A percentile compares a stretch with the other conserved stretches of the same genome.
Evolutionary conservation across 192 early-diverging fungal genomes (phyloP).

Genomic region (Coemansia sp.): DNA sequence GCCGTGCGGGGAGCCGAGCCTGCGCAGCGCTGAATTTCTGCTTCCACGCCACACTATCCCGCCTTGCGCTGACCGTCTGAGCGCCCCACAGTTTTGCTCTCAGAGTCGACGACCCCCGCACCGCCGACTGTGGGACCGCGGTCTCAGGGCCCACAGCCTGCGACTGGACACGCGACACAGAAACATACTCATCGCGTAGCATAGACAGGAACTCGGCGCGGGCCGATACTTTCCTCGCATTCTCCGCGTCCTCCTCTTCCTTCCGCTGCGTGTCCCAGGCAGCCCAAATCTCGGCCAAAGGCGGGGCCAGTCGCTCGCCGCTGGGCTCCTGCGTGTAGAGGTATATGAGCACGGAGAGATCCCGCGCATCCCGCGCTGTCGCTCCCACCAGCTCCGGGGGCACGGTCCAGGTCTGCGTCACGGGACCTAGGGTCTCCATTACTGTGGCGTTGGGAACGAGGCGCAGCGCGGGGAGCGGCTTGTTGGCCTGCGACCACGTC

Average conservation of each 20-base stretch:
- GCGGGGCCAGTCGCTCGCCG: slow-evolving; percentile 12
- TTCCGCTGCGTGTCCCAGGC: slow-evolving; percentile 14
- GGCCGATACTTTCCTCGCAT: background rate
- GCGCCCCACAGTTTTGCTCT: slow-evolving; percentile 8
- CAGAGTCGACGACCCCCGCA: background rate
- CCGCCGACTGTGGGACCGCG: background rate
- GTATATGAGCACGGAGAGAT: slow-evolving; percentile 16
- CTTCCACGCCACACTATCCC: background rate
- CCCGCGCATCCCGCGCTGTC: slow-evolving; percentile 14
- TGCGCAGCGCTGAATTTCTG: slow-evolving; percentile 11
- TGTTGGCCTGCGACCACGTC: slow-evolving; percentile 13
- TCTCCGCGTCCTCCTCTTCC: background rate
- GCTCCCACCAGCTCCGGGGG: slow-evolving; percentile 7
- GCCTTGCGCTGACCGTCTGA: slow-evolving; percentile 5
- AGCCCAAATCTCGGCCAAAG: slow-evolving; percentile 18
- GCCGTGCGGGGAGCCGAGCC: slow-evolving; percentile 21
- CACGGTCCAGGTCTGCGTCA: slow-evolving; percentile 19
- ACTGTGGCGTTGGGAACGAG: background rate
- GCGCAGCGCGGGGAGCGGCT: background rate
- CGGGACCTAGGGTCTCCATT: background rate
- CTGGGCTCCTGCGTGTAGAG: slow-evolving; percentile 13
- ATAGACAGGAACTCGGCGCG: slow-evolving; percentile 14
- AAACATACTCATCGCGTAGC: slow-evolving; percentile 14
- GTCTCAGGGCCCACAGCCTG: background rate
- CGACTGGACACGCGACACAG: background rate